Percentiles rank a stretch among this genome's conserved stretches.
Evolutionary conservation across 768 basidiomycete species (phyloP).

Genomic region (Pholiota conissans): DNA sequence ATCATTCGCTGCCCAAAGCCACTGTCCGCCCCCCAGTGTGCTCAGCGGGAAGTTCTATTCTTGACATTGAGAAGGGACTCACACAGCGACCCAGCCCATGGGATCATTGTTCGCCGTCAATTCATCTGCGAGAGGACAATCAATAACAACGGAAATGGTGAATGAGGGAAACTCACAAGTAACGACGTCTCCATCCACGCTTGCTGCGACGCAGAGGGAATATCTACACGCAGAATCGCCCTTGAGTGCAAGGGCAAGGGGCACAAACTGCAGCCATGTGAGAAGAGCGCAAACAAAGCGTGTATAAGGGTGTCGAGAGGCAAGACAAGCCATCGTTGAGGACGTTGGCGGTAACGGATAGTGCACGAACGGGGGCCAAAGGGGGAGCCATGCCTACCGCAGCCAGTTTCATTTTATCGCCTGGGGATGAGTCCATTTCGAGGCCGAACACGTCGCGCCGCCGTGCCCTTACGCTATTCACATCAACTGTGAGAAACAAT

Average conservation of each 20-base stretch:
- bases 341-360: neutral
- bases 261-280: conserved; percentile 22
- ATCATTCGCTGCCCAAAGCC: conserved; percentile 54
- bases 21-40: conserved; percentile 24
- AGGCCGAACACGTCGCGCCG: conserved; percentile 16
- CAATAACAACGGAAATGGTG: neutral
- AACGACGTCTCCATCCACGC: conserved; percentile 38
- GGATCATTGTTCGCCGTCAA: conserved; percentile 38
- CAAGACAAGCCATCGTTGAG: neutral
- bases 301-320: neutral
- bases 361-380: neutral
- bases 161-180: conserved; percentile 38
- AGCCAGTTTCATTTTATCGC: neutral
- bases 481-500: conserved; percentile 14
- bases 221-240: conserved; percentile 45
- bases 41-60: conserved; percentile 1
- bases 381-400: too few relatives aligned
- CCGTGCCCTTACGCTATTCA: neutral
- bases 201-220: conserved; percentile 49
- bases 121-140: conserved; percentile 35
- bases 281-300: conserved; percentile 9
- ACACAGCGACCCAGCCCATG: conserved; percentile 59
- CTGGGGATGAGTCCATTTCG: neutral
- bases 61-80: conserved; percentile 11
- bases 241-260: conserved; percentile 28